Evolutionary conservation across 202 grass and related monocot genomes (phyloP), one percentile per base, ranked within the genome.

Genomic region (Alloteropsis angusta): DNA sequence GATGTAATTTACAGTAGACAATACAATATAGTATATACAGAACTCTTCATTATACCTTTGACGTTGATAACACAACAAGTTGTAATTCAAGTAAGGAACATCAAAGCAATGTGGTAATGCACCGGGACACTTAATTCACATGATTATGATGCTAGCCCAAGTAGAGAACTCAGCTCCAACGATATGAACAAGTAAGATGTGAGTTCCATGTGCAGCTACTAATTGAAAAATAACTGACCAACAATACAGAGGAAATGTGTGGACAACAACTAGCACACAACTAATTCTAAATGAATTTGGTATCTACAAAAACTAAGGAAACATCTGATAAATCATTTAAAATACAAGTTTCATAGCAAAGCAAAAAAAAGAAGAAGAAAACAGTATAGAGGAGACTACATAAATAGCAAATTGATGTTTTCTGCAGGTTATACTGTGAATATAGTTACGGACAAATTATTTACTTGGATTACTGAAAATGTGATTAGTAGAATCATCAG

Each of bases 131-230:
- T 71, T 15, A 63, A 58, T 74, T 85, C 18, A 32, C 21, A 39
- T 25, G 5, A 84, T 72, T 77, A 81, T 7, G 80, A 58, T 75
- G 10, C 10, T 35, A 72, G 7, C 16, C 2, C 2, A 81, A 65
- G 71, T 49, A 41, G 44, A 71, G 71, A 78, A 59, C 23, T 18
- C 0, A 23, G 26, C 15, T 36, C 63, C 9, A 25, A 78, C n/a
- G 26, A 73, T 49, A 80, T 15, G 34, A 58, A 65, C 30, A 84
- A 69, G 75, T 21, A 69, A 34, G 41, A 77, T 77, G 50, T 18
- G 43, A 73, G 82, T 52, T 85, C 58, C 42, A 63, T 56, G 43
- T 64, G 70, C 64, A 58, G 58, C 7, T 84, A 80, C 18, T 18
- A 58, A 30, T 14, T 69, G 22, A 35, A 56, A 52, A 84, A 57